Base-by-base conservation (phyloP, 2,329 filamentous ascomycete genomes). In the Fusarium nurragi region DNA sequence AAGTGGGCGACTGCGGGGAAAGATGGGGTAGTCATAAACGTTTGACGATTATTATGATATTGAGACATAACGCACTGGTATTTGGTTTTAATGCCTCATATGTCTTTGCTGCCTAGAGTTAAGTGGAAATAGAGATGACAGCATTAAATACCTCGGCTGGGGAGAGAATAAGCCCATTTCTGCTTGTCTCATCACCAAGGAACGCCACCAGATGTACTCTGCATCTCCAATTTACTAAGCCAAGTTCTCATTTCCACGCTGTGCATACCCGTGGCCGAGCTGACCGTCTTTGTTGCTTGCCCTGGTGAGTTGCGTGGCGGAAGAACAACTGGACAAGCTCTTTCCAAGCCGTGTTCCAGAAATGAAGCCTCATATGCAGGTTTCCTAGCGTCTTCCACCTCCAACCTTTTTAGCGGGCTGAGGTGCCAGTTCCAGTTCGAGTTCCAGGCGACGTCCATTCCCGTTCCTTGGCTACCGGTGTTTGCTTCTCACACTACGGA, bases 1-100 rank as follows among this genome's bases (percentile, higher is more conserved):
- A 40, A 37, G 40, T 21, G 39, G 21, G 30, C 25, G 60, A 55
- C 32, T 71, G 69, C 54, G 69, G 69, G 69, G 68, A 64, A 65
- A 57, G 50, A 67, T 64, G 60, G 63, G 68, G 60, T 60, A 65
- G 62, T 34, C 18, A 12, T 37, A 30, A 26, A 22, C 32, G 10
- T 38, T 30, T 30, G 26, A 13, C n/a, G 25, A 19, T 32, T 38
- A 43, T 38, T 44, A 47, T 54, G n/a, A 54, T 25, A 9, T 37
- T 4, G 18, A 14, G 32, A 30, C 19, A 23, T 6, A 32, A 34
- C 12, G 13, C 1, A 34, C 28, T 32, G 34, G 13, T 22, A 49
- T 3, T 30, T 2, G 11, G 18, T 22, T 14, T 30, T n/a, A 19
- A 52, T 49, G 23, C 25, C 21, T 26, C n/a, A 6, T n/a, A n/a